These are phyloP conservation scores for Leishmania tropica DNA, from an alignment of 208 protist species.

Conservation along the genomic window DNA sequence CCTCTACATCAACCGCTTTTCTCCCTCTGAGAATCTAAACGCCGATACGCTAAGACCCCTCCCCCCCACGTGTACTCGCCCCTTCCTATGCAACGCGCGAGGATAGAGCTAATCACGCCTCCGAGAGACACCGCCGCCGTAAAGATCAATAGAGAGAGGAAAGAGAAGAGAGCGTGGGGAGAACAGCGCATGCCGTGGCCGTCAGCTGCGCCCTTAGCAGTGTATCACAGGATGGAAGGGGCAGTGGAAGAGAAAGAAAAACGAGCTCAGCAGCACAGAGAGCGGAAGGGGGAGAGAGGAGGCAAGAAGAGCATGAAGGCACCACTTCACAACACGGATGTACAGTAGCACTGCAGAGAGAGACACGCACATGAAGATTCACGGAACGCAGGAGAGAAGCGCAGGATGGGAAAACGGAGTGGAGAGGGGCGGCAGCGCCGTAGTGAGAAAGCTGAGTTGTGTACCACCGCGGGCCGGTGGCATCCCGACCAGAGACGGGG, in stretches of 20 bases:
- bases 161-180: not conserved
- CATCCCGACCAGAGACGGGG: not conserved
- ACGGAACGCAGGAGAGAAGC: not conserved
- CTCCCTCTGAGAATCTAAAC: not conserved
- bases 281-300: not conserved
- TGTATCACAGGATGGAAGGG: not conserved
- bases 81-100: not conserved
- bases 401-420: not conserved
- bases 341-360: not conserved
- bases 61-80: not conserved
- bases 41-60: not conserved
- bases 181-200: not conserved
- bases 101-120: slow-evolving; percentile 2
- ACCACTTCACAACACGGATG: not conserved
- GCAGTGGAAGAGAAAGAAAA: not conserved
- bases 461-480: not conserved
- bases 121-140: slow-evolving; percentile 1
- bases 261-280: not conserved
- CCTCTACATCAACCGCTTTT: not conserved
- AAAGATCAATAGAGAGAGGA: slow-evolving; percentile 4
- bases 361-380: not conserved
- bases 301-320: not conserved
- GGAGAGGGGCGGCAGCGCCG: not conserved
- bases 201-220: not conserved
- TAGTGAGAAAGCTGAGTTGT: not conserved